phyloP scores from a whole-genome alignment of 2,329 filamentous ascomycete species.

The Colletotrichum higginsianum region DNA sequence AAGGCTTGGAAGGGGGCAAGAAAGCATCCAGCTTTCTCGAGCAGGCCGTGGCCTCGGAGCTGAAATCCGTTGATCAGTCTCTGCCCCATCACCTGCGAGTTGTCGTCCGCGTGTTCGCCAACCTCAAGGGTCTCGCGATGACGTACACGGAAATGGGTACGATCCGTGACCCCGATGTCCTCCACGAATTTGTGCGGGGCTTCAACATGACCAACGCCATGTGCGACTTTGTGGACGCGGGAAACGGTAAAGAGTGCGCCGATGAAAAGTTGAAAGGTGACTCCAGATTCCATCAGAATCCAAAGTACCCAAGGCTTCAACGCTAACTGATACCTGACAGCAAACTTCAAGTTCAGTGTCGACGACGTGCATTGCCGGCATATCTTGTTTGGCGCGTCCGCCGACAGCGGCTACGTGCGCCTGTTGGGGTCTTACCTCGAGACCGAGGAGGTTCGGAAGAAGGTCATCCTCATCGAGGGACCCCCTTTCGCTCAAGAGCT shows the following conservation, averaged over 20 bases:
- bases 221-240: slow-evolving; percentile 59
- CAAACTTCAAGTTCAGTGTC: slow-evolving; percentile 51
- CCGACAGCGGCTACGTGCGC: slow-evolving; percentile 60
- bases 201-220: slow-evolving; percentile 56
- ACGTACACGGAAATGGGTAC: slow-evolving; percentile 51
- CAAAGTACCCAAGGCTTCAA: too few species aligned
- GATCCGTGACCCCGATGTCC: slow-evolving; percentile 44
- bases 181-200: slow-evolving; percentile 56
- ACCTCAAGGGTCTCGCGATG: slow-evolving; percentile 53
- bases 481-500: slow-evolving; percentile 56
- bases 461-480: slow-evolving; percentile 56
- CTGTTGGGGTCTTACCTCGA: slow-evolving; percentile 52
- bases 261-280: slow-evolving; percentile 59
- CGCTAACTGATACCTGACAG: slow-evolving; percentile 40
- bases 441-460: slow-evolving; percentile 45
- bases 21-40: slow-evolving; percentile 48
- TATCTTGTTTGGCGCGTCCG: slow-evolving; percentile 58
- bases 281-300: slow-evolving; percentile 14
- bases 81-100: slow-evolving; percentile 48
- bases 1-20: slow-evolving; percentile 51
- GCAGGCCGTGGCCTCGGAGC: slow-evolving; percentile 46
- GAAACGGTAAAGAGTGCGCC: slow-evolving; percentile 59
- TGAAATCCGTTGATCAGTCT: slow-evolving; percentile 41
- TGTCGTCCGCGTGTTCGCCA: slow-evolving; percentile 56
- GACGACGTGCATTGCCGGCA: slow-evolving; percentile 57